Base-by-base conservation (phyloP, 1,139 yeast species). In the Arxiozyma heterogenica region DNA sequence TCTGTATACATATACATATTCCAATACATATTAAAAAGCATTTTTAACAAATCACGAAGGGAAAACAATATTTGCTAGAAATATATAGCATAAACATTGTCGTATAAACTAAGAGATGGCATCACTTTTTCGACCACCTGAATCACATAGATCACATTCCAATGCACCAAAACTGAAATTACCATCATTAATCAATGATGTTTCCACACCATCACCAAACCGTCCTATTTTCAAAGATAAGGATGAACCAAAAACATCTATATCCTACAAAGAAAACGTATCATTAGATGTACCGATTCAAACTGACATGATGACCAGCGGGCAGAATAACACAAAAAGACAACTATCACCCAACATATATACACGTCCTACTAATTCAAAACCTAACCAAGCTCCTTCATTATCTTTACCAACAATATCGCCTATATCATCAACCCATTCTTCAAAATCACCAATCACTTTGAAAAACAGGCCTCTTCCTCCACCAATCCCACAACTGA, bases 61-160 rank as follows among this genome's bases (percentile, higher is more conserved):
- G 8, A 5, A 27, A 27, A 27, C 30, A 27, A 27, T 11, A 27
- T 27, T 27, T 11, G 30, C 8, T 27, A 27, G 8, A 27, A 27
- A 27, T 2, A 27, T 7, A 5, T 8, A 5, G 8, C 30, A 27
- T 11, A 12, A 2, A 46, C 21, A 45, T 27, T 23, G 6, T 4
- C 25, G 6, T 23, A 23, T 23, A 23, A 3, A 23, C 25, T 18
- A 15, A n/a, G 34, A 7, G 12, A 67, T 67, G 71, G 68, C 71
- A 12, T 65, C 68, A 12, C 52, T 67, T 49, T 67, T 67, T 53
- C 61, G 58, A 52, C 71, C 70, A 23, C 71, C 71, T 17, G 67
- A 66, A 34, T 59, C 67, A 1, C 49, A 61, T 38, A 64, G 63
- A 53, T 53, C 61, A 17, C 66, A 64, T 52, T 49, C 58, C 1